phyloP scores from a whole-genome alignment of 2,329 filamentous ascomycete genomes.

The Trichophyton mentagrophytes region DNA sequence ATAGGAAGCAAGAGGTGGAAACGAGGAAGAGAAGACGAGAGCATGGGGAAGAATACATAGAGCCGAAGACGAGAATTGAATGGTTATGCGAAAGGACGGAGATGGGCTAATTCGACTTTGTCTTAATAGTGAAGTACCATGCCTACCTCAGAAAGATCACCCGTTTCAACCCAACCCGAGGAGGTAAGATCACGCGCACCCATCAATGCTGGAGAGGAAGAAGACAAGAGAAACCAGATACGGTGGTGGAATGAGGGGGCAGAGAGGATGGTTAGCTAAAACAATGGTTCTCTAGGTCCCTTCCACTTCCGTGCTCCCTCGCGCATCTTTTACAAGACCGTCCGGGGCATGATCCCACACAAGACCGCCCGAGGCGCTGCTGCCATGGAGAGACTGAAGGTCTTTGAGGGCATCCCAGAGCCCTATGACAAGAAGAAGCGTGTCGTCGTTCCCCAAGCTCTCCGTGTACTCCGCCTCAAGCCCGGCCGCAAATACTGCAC shows the following conservation, averaged over 20 bases:
- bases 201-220: too few relatives aligned
- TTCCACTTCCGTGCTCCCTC: slow-evolving; percentile 99
- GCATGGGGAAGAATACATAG: slow-evolving; percentile 1
- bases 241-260: not conserved
- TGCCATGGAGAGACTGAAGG: slow-evolving; percentile 96
- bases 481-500: slow-evolving; percentile 99
- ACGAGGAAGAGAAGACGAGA: not conserved
- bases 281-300: slow-evolving; percentile 50
- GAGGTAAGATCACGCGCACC: slow-evolving; percentile 51
- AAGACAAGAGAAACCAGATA: not conserved
- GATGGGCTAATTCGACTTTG: not conserved
- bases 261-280: slow-evolving; percentile 6
- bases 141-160: slow-evolving; percentile 99
- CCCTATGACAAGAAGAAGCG: slow-evolving; percentile 99
- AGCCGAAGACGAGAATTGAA: not conserved
- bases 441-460: slow-evolving; percentile 96
- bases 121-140: slow-evolving; percentile 89
- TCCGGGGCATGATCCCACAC: slow-evolving; percentile 99
- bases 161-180: slow-evolving; percentile 97
- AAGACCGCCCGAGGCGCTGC: slow-evolving; percentile 97
- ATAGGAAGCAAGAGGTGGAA: not conserved
- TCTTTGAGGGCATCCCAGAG: slow-evolving; percentile 97
- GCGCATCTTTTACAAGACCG: slow-evolving; percentile 99
- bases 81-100: not conserved
- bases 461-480: slow-evolving; percentile 91